Percentiles rank a stretch among this genome's conserved stretches.
Conservation (phyloP, 1,139 yeast genomes). For the Yamadazyma buinensis region DNA sequence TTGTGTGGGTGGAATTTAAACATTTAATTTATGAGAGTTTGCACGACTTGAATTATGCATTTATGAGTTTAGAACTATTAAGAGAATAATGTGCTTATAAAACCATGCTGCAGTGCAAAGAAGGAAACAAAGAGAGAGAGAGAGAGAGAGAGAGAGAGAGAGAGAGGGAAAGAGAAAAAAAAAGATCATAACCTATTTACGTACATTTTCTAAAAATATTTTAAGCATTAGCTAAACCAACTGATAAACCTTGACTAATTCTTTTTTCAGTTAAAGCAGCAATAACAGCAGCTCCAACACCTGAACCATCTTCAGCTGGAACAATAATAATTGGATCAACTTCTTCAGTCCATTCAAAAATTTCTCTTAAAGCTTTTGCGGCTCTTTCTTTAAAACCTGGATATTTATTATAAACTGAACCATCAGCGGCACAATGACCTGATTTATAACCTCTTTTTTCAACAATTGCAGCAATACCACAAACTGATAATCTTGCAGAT, state of each 20-base stretch:
- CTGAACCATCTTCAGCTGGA: constrained; percentile 97
- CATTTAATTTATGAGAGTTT: no score
- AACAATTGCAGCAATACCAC: constrained; percentile 95
- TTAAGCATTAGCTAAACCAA: constrained; percentile 42
- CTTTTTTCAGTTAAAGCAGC: constrained; percentile 90
- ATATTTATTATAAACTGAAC: constrained; percentile 90
- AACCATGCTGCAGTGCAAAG: no score
- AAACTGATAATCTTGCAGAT: constrained; percentile 86
- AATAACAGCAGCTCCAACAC: constrained; percentile 97
- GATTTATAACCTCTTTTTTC: constrained; percentile 74
- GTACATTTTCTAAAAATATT: no score
- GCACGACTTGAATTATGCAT: no score
- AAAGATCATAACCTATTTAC: no score
- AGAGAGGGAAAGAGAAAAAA: no score
- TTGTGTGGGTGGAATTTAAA: no score
- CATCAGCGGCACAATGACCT: constrained; percentile 96
- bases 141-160: no score
- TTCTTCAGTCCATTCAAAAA: constrained; percentile 75
- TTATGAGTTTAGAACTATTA: no score
- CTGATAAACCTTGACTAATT: constrained; percentile 64
- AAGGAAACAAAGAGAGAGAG: no score
- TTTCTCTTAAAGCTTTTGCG: constrained; percentile 82
- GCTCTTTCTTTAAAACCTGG: constrained; percentile 91
- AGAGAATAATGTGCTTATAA: no score
- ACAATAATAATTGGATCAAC: constrained; percentile 79